Conservation (phyloP, 176 grass and related monocot genomes). For the Musa beccarii region DNA sequence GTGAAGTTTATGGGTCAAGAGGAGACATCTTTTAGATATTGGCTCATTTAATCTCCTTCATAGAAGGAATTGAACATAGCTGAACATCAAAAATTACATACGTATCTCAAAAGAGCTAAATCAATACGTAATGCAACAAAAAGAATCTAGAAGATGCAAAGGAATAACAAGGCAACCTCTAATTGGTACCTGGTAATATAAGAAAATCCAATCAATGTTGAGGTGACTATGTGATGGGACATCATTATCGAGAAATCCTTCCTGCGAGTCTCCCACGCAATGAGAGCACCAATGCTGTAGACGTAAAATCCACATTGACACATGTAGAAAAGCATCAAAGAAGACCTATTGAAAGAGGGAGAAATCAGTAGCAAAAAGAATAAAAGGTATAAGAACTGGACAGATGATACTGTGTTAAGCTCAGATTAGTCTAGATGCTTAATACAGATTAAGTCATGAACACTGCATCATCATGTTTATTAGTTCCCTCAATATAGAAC, state of each 20-base stretch:
- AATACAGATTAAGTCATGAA: background rate
- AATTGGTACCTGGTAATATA: constrained; percentile 65
- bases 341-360: constrained; percentile 26
- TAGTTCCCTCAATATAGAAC: background rate
- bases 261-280: constrained; percentile 97
- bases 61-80: too few relatives aligned
- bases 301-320: constrained; percentile 97
- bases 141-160: constrained; percentile 13
- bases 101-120: too few relatives aligned
- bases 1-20: background rate
- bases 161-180: constrained; percentile 13
- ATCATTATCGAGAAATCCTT: constrained; percentile 99
- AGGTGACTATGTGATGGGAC: constrained; percentile 97
- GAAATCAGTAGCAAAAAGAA: constrained; percentile 26
- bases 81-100: too few relatives aligned
- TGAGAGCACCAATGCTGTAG: constrained; percentile 88
- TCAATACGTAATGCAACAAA: background rate
- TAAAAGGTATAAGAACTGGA: background rate
- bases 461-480: background rate
- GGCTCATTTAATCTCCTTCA: too few relatives aligned
- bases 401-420: background rate
- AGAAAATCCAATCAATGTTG: constrained; percentile 76
- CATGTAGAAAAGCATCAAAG: constrained; percentile 92
- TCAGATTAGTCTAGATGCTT: background rate
- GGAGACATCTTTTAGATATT: too few relatives aligned